phyloP scores from a whole-genome alignment of 2,329 filamentous ascomycete genomes.

The Talaromyces marneffei region DNA sequence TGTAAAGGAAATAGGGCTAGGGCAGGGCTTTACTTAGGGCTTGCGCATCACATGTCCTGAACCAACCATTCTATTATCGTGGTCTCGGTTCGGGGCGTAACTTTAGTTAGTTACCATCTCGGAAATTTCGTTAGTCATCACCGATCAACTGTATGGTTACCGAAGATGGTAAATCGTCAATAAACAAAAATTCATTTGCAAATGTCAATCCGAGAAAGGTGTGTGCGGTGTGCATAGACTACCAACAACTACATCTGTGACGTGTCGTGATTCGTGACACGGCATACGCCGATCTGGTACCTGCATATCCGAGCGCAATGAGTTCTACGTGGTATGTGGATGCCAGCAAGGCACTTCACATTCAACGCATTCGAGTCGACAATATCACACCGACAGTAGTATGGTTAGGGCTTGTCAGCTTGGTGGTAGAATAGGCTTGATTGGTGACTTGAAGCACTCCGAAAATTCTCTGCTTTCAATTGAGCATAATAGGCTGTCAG shows the following conservation, averaged over 20 bases:
- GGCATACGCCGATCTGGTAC: constrained; percentile 3
- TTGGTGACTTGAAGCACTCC: background rate
- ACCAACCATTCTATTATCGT: background rate
- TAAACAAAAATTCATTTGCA: background rate
- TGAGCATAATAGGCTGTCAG: background rate
- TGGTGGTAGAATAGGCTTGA: background rate
- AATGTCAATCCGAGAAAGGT: background rate
- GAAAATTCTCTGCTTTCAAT: background rate
- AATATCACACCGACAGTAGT: background rate
- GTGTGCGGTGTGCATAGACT: background rate
- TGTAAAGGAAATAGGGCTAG: background rate
- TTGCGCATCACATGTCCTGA: background rate
- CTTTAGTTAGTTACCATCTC: too few relatives aligned
- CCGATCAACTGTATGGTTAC: too few relatives aligned
- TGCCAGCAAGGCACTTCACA: background rate
- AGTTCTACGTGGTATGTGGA: background rate
- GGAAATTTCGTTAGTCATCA: constrained; percentile 1
- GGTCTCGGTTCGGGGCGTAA: constrained; percentile 5
- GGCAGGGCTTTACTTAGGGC: background rate
- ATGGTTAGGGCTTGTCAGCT: too few relatives aligned
- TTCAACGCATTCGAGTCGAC: background rate
- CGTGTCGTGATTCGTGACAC: background rate
- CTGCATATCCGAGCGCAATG: background rate
- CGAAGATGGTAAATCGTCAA: background rate
- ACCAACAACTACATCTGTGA: background rate